Evolutionary conservation across 2,329 filamentous ascomycete species (phyloP).

Genomic region (Fusarium penzigii): DNA sequence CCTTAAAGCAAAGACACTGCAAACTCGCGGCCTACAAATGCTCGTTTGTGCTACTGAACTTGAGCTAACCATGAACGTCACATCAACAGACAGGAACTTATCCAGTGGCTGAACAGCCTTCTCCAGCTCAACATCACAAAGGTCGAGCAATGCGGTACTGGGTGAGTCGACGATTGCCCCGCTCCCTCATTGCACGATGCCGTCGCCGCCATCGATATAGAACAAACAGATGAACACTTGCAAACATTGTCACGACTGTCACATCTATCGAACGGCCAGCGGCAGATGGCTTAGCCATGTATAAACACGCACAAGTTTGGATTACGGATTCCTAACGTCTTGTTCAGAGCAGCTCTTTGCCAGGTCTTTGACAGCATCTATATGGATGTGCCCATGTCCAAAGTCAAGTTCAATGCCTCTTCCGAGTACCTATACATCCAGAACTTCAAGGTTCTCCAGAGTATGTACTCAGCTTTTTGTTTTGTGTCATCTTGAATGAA

Average conservation of each 20-base stretch:
- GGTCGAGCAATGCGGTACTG: conserved; percentile 98
- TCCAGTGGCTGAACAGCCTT: conserved; percentile 96
- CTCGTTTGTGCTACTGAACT: not conserved
- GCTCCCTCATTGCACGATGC: conserved; percentile 28
- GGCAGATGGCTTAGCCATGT: not conserved
- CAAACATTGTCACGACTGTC: conserved; percentile 6
- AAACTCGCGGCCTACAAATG: not conserved
- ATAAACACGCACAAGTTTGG: not conserved
- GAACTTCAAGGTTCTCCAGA: conserved; percentile 98
- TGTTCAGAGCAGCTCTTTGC: conserved; percentile 81
- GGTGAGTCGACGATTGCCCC: conserved; percentile 57
- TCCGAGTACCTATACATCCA: conserved; percentile 96
- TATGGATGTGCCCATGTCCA: conserved; percentile 89
- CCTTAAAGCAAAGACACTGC: not conserved
- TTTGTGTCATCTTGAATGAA: not conserved
- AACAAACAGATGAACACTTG: conserved; percentile 13
- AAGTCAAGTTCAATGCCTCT: conserved; percentile 98
- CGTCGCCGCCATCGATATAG: conserved; percentile 16
- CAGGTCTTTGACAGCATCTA: conserved; percentile 99
- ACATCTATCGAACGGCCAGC: not conserved
- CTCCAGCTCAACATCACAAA: conserved; percentile 98
- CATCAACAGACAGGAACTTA: conserved; percentile 79
- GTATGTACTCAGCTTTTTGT: conserved; percentile 51
- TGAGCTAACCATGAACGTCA: conserved; percentile 19
- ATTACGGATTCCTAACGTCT: conserved; percentile 14